Evolutionary conservation across 2,329 filamentous ascomycete genomes (phyloP), one percentile per base, ranked within the genome.

Genomic region (Ceratocystiopsis brevicomis): DNA sequence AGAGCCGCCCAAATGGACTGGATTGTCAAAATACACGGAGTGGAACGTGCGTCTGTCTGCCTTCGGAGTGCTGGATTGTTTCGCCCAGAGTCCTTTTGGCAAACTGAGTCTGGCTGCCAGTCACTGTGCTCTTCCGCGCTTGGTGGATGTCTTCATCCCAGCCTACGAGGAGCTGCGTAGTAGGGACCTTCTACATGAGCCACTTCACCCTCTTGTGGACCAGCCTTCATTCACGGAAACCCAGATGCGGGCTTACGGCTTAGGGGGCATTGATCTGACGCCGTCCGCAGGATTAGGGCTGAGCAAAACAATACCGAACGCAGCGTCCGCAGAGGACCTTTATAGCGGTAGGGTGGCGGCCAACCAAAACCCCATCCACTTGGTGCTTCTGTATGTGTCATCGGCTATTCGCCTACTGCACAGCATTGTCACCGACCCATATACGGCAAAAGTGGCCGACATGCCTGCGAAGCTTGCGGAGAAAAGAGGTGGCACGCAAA

Each of bases 381-480:
- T 59, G 0, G 54, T 73, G 1, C 63, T 63, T 48, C 56, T 56
- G n/a, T 57, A 71, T 38, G 66, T 74, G 37, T 61, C 66, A 0
- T 62, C 65, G 41, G 62, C 62, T 9, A 62, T 70, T 17, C 53
- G 64, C 2, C 53, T 76, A 18, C 59, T 75, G 11, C 70, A 76
- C 50, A 62, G 57, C 11, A 61, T 75, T 2, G 60, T 71, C 25
- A 75, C 66, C 2, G 61, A 67, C 38, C 61, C 65, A 0, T 49
- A 55, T 12, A 70, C 66, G 2, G 59, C 64, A 1, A 56, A 63
- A 39, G 49, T 60, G 6, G 63, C 62, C 17, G 73, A 88, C 50
- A 73, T 92, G 48, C 70, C 76, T 40, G 68, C 72, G 40, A 92
- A 88, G 57, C 65, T 94, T 6, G 67, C 70, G 0, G 70, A 71